A percentile compares a stretch with the other conserved stretches of the same genome.
Evolutionary conservation across 192 early-diverging fungal species (phyloP).

Genomic region (Paraglomus brasilianum): DNA sequence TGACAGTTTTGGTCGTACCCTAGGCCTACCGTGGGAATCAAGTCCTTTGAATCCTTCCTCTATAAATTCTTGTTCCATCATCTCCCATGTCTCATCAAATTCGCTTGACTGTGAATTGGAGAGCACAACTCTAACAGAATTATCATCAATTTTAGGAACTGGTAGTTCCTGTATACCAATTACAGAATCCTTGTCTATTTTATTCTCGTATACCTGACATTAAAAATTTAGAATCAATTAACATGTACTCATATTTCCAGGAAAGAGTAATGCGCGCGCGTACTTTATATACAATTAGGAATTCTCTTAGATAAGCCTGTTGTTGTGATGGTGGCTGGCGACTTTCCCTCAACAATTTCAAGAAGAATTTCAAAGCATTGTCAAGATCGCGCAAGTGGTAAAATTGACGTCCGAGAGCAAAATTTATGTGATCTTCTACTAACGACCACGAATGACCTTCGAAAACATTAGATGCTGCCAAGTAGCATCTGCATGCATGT

Average conservation of each 20-base stretch:
- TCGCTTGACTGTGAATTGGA: conserved; percentile 63
- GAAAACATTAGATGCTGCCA: conserved; percentile 58
- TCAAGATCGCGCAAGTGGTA: conserved; percentile 72
- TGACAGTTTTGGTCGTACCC: conserved; percentile 34
- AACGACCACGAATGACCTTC: conserved; percentile 64
- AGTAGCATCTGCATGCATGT: conserved; percentile 81
- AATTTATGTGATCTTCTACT: conserved; percentile 88
- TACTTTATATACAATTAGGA: conserved; percentile 77
- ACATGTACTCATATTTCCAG: background rate
- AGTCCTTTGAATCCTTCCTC: conserved; percentile 46
- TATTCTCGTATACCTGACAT: conserved; percentile 52
- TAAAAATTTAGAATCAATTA: background rate
- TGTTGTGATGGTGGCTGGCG: conserved; percentile 67
- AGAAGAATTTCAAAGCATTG: conserved; percentile 76
- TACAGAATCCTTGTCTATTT: conserved; percentile 47
- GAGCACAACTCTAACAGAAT: conserved; percentile 52
- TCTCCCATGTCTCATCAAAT: conserved; percentile 62
- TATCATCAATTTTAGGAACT: conserved; percentile 60
- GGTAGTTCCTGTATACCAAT: conserved; percentile 53
- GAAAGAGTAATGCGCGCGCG: background rate
- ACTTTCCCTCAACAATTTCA: conserved; percentile 68
- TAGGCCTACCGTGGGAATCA: conserved; percentile 31
- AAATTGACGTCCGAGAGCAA: conserved; percentile 79
- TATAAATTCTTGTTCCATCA: conserved; percentile 66
- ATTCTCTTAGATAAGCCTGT: conserved; percentile 68